Evolutionary conservation across 495 filamentous ascomycete species (phyloP), one percentile per base, ranked within the genome.

Genomic region (Wilcoxina mikolae): DNA sequence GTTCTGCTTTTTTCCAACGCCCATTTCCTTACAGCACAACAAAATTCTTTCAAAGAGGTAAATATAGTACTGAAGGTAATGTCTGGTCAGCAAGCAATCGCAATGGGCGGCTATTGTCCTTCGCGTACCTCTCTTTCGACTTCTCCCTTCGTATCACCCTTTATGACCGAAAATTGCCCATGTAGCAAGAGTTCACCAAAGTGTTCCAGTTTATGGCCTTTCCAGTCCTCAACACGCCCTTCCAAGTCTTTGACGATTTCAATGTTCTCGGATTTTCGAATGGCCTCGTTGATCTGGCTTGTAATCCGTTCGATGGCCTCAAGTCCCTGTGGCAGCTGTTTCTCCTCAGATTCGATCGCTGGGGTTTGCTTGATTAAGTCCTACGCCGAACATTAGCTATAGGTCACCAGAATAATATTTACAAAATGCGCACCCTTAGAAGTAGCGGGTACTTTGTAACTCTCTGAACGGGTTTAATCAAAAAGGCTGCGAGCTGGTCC

Each of bases 41-140:
- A 98, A 75, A 49, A 98, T 98, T 57, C 80, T 81, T 67, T 96
- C 85, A 67, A 98, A 98, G 27, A 98, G 79, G 68, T 94, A 98
- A 50, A 98, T 94, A 62, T 91, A 88, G 67, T 96, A 98, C 87
- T 96, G 66, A 35, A n/a, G 5, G 33, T 31, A 53, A 53, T 17
- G 33, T 53, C 23, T 15, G 55, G 56, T 22, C 29, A 38, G 22
- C 53, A 51, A 46, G 35, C 47, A 22, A 55, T 18, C 24, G 28
- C 46, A 18, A 49, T 31, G 18, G 41, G 53, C 4, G 27, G 31
- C n/a, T n/a, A n/a, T n/a, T n/a, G 27, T 35, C 42, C 17, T 46
- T 22, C n/a, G 58, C 54, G 39, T 55, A 93, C 86, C 72, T 94
- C 87, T 75, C 85, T 80, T 68, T 91, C 85, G 18, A 78, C 77